Evolutionary conservation across 495 filamentous ascomycete genomes (phyloP).

Genomic region (Barbatosphaeria neglecta): DNA sequence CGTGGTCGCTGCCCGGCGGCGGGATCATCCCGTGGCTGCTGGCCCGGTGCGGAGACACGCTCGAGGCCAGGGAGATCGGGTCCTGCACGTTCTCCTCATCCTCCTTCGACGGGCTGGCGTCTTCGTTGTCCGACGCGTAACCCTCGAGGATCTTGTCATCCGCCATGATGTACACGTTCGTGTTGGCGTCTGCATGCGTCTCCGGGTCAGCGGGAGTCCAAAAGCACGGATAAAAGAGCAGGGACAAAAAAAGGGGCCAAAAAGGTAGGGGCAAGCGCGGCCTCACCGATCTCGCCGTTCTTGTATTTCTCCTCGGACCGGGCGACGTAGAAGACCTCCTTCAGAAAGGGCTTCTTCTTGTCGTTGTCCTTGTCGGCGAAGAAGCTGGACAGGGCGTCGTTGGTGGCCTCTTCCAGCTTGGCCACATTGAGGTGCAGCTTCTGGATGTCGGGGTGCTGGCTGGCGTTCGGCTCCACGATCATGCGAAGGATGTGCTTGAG

Average conservation of each 20-base stretch:
- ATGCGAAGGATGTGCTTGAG: slow-evolving; percentile 52
- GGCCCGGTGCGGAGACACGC: slow-evolving; percentile 9
- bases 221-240: too few relatives aligned
- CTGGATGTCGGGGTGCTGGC: slow-evolving; percentile 24
- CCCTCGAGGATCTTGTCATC: slow-evolving; percentile 17
- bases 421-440: slow-evolving; percentile 27
- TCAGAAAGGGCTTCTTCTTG: slow-evolving; percentile 34
- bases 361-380: slow-evolving; percentile 33
- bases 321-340: slow-evolving; percentile 59
- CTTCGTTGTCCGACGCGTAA: slow-evolving; percentile 21
- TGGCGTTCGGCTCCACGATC: slow-evolving; percentile 32
- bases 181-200: slow-evolving; percentile 28
- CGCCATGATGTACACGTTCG: slow-evolving; percentile 26
- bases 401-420: slow-evolving; percentile 33
- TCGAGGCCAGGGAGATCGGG: slow-evolving; percentile 2
- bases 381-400: slow-evolving; percentile 31
- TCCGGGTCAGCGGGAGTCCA: too few relatives aligned
- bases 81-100: slow-evolving; percentile 16
- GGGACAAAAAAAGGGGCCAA: too few relatives aligned
- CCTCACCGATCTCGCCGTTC: slow-evolving; percentile 50
- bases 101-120: slow-evolving; percentile 11
- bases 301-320: slow-evolving; percentile 49
- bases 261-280: not conserved
- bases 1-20: not conserved
- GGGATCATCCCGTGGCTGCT: not conserved